Evolutionary conservation across 2,329 filamentous ascomycete genomes (phyloP), one percentile per base, ranked within the genome.

Genomic region (Didymella pomorum): DNA sequence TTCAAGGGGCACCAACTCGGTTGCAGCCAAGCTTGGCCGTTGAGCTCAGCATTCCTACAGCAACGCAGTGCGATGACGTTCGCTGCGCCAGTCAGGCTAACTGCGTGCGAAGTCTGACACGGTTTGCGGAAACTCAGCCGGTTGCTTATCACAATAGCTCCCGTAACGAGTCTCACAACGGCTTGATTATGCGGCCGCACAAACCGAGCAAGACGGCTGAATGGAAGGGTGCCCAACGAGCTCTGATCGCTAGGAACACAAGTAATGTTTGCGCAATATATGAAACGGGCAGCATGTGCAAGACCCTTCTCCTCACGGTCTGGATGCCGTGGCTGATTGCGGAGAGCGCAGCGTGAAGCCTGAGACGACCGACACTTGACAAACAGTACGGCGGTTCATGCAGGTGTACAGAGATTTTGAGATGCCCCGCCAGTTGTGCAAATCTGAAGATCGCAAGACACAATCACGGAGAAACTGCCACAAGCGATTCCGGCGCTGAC

Each of bases 11-110:
- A 21, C 35, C 35, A 52, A 37, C 29, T 18, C 42, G 46, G 52
- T 51, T 52, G 46, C 41, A 41, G 42, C 25, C 33, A 42, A 43
- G 26, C 47, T 33, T 33, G n/a, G 46, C 51, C 42, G 26, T 39
- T 45, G 35, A 11, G 18, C 11, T 42, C 33, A 43, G 35, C 47
- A 46, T 53, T 50, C 41, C 52, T 55, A 44, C 47, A 48, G 52
- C 43, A 60, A 55, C 47, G 52, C 33, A 28, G 42, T 46, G 23
- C 31, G 51, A 60, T 60, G 51, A 60, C 56, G 56, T 58, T 10
- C 10, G 23, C 3, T 33, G 29, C 37, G 18, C 33, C 49, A 29
- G 18, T 41, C 56, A 29, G 18, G 46, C 56, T 54, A 42, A 33
- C 12, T 31, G 25, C 26, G 49, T 41, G 50, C 45, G 18, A 58